Evolutionary conservation across 176 grass and related monocot species (phyloP).

Genomic region (Ensete glaucum): DNA sequence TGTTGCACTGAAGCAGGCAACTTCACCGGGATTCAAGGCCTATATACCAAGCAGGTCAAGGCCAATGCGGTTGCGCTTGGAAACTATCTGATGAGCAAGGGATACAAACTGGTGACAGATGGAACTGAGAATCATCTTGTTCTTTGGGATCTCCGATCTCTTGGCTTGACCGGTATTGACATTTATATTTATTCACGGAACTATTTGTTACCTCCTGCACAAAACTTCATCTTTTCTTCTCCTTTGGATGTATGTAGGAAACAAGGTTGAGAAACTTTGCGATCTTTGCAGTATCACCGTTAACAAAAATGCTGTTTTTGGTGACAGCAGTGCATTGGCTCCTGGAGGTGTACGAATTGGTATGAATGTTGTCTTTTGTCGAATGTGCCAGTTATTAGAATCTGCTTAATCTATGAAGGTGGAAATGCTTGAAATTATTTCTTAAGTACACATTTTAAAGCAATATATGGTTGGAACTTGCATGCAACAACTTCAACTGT

Average conservation of each 20-base stretch:
- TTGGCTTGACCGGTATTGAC: slow-evolving; percentile 1
- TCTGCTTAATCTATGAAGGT: too few relatives aligned
- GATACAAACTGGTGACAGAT: not conserved
- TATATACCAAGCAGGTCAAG: slow-evolving; percentile 12
- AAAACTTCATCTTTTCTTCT: not conserved
- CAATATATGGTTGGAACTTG: too few relatives aligned
- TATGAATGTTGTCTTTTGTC: not conserved
- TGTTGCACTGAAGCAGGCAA: not conserved
- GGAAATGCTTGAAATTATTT: too few relatives aligned
- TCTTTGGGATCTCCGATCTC: slow-evolving; percentile 1
- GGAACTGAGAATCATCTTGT: slow-evolving; percentile 12
- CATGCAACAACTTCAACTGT: too few relatives aligned
- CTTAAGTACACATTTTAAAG: too few relatives aligned
- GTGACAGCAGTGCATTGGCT: slow-evolving; percentile 5
- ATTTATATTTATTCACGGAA: not conserved
- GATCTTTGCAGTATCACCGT: slow-evolving; percentile 5
- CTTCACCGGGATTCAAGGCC: not conserved
- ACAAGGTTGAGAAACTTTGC: slow-evolving; percentile 8
- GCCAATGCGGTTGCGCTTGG: not conserved
- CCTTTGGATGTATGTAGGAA: not conserved
- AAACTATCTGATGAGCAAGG: slow-evolving; percentile 9
- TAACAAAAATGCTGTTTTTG: slow-evolving; percentile 9
- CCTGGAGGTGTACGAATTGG: slow-evolving; percentile 7
- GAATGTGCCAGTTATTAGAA: too few relatives aligned
- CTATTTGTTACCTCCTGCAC: not conserved